Evolutionary conservation across 1,139 yeast species (phyloP).

Genomic region (Candida glucosophila): DNA sequence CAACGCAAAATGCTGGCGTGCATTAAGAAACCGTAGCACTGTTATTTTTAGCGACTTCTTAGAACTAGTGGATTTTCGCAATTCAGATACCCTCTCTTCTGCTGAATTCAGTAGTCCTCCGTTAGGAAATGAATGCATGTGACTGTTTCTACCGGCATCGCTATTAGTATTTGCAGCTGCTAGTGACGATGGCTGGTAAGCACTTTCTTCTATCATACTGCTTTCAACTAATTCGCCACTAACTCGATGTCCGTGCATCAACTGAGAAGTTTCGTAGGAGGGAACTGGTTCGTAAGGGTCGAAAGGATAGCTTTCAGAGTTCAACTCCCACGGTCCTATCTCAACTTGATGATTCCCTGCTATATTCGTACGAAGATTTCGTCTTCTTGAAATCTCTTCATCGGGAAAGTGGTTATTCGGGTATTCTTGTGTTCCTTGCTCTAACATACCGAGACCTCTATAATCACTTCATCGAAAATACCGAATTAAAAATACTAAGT

Average conservation of each 20-base stretch:
- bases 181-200: background rate
- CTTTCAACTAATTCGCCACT: background rate
- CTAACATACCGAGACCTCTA: no score
- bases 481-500: no score
- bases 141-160: background rate
- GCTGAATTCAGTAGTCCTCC: slow-evolving; percentile 1
- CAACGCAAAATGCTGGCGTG: slow-evolving; percentile 67
- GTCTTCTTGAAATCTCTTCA: no score
- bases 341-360: no score
- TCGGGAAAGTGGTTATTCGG: no score
- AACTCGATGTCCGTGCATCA: slow-evolving; percentile 16
- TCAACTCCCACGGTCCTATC: no score
- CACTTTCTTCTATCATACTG: background rate
- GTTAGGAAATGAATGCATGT: slow-evolving; percentile 1
- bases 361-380: no score
- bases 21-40: slow-evolving; percentile 61
- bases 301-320: slow-evolving; percentile 6
- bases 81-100: slow-evolving; percentile 3
- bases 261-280: slow-evolving; percentile 37
- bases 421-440: no score
- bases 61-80: slow-evolving; percentile 5
- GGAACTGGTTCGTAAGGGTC: slow-evolving; percentile 37
- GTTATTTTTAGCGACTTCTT: slow-evolving; percentile 37
- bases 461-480: no score
- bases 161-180: background rate